Conservation (phyloP, 805 yeast species). For the Saturnispora sanitii region DNA sequence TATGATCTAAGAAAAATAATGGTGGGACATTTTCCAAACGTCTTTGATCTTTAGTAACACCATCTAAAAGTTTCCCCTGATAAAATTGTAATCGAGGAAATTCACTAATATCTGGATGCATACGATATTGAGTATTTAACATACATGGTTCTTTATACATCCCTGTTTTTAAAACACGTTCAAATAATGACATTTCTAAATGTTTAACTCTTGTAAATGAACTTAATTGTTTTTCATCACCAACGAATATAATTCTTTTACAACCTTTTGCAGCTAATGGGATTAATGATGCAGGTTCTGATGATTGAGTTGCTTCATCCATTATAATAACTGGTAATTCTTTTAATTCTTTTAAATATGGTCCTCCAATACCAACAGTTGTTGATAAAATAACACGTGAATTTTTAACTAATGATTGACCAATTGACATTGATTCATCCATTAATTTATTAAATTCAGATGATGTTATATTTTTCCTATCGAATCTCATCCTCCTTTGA, state of each 20-base stretch:
- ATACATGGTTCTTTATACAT: constrained; percentile 51
- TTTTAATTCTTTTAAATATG: constrained; percentile 44
- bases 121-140: constrained; percentile 84
- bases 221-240: constrained; percentile 68
- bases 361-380: constrained; percentile 63
- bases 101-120: constrained; percentile 84
- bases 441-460: constrained; percentile 42
- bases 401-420: constrained; percentile 40
- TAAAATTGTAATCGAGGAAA: constrained; percentile 84
- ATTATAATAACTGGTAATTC: constrained; percentile 52
- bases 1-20: constrained; percentile 50
- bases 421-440: constrained; percentile 21
- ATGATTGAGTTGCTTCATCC: constrained; percentile 74
- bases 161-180: constrained; percentile 54
- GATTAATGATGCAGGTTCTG: constrained; percentile 62
- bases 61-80: constrained; percentile 58
- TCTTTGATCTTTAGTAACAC: constrained; percentile 47
- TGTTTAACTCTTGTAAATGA: constrained; percentile 62
- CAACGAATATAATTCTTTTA: constrained; percentile 60
- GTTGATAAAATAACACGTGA: constrained; percentile 66
- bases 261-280: constrained; percentile 64
- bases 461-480: constrained; percentile 31
- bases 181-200: constrained; percentile 57
- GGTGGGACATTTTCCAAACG: constrained; percentile 41
- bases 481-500: constrained; percentile 33